Conservation (phyloP, 2,329 filamentous ascomycete genomes). For the Fusarium bulbicola region DNA sequence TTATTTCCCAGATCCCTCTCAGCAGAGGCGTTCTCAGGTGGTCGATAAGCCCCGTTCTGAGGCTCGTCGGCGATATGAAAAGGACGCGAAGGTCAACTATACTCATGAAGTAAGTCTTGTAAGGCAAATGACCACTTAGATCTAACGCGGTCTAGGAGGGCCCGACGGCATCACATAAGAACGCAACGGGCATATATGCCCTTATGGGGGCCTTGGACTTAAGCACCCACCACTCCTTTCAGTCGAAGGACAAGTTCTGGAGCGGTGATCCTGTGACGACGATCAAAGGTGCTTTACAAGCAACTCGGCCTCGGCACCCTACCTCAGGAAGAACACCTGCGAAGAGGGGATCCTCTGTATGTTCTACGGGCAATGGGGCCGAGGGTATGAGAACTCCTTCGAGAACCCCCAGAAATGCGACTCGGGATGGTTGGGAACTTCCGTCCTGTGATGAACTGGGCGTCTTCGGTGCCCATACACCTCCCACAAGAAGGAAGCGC, state of each 20-base stretch:
- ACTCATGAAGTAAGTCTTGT: background rate
- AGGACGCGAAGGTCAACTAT: background rate
- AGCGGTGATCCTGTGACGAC: background rate
- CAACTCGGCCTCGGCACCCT: background rate
- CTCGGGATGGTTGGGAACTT: background rate
- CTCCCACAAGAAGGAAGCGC: background rate
- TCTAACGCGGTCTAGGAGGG: background rate
- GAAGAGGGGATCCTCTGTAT: background rate
- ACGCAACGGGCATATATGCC: background rate
- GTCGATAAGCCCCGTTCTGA: background rate
- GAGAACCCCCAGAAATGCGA: background rate
- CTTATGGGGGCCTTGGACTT: background rate
- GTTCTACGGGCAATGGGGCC: background rate
- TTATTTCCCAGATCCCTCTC: rapidly evolving
- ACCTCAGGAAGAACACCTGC: background rate
- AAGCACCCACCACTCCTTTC: rapidly evolving
- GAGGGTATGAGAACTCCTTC: background rate
- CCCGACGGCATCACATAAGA: background rate
- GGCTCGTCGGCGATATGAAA: background rate
- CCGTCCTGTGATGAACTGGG: too few relatives aligned
- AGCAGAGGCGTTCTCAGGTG: background rate
- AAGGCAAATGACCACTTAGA: background rate
- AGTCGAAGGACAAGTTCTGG: background rate
- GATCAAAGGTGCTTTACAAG: background rate
- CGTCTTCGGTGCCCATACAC: too few relatives aligned